phyloP scores from a whole-genome alignment of 495 filamentous ascomycete species.

The Penicillium bovifimosum region DNA sequence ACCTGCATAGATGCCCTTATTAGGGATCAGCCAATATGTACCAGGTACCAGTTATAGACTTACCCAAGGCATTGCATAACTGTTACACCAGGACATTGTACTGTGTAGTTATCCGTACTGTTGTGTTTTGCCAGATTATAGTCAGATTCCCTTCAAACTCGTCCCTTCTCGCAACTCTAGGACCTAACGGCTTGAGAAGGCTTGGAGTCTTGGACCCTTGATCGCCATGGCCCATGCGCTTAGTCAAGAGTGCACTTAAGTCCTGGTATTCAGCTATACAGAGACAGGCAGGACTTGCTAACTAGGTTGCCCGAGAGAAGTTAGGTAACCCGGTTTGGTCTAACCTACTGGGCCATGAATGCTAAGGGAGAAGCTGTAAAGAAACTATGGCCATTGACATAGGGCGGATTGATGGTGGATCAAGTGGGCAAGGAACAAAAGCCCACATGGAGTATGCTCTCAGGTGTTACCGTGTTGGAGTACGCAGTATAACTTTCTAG shows the following conservation, averaged over 20 bases:
- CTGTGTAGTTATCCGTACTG: too few relatives aligned
- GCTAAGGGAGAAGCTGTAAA: background rate
- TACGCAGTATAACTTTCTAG: too few relatives aligned
- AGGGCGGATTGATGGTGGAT: background rate
- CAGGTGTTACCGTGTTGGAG: too few relatives aligned
- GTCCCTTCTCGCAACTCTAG: background rate
- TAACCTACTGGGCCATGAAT: too few relatives aligned
- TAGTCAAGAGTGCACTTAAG: background rate
- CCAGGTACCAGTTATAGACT: background rate
- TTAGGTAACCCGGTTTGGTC: too few relatives aligned
- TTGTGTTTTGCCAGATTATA: too few relatives aligned
- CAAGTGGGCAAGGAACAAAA: background rate
- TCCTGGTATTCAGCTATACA: background rate
- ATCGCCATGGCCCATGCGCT: constrained; percentile 16
- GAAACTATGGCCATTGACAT: background rate
- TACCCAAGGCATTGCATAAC: too few relatives aligned
- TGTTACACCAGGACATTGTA: too few relatives aligned
- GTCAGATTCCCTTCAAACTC: background rate
- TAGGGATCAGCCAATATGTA: background rate
- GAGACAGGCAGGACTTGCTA: too few relatives aligned
- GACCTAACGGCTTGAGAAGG: constrained; percentile 4
- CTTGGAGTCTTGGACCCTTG: constrained; percentile 14
- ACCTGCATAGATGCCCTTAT: background rate
- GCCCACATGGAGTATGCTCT: background rate
- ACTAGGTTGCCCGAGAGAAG: background rate